A percentile compares a stretch with the other conserved stretches of the same genome.
These are phyloP conservation scores for Balakata baccata DNA, from an alignment of 345 rosid species.

Conservation along the genomic window DNA sequence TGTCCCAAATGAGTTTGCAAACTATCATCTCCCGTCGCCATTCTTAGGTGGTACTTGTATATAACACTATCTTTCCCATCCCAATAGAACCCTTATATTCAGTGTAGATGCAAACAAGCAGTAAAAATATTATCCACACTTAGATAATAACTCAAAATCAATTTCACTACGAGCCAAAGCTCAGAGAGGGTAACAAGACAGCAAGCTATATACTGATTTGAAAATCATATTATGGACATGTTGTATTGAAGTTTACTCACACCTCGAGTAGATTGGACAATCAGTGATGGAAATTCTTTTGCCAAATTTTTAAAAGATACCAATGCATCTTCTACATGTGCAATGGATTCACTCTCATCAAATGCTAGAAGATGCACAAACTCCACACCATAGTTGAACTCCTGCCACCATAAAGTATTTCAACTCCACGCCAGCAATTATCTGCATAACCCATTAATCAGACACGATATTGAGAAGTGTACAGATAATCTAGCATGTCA, in stretches of 20 bases:
- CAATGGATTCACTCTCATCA: conserved; percentile 44
- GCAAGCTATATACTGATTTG: conserved; percentile 5
- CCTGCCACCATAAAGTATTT: conserved; percentile 42
- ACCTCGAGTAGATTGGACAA: conserved; percentile 83
- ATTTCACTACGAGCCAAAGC: neutral
- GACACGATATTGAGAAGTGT: conserved; percentile 65
- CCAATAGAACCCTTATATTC: no score
- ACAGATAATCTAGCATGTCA: conserved; percentile 78
- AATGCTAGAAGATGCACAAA: conserved; percentile 68
- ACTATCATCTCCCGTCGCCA: neutral
- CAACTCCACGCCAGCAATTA: conserved; percentile 15
- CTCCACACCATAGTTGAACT: conserved; percentile 77
- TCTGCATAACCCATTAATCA: neutral
- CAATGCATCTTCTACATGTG: conserved; percentile 60
- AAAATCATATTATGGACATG: neutral
- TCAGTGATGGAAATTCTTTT: conserved; percentile 54
- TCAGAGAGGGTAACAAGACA: conserved; percentile 4
- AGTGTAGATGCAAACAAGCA: no score
- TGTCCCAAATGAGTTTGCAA: neutral
- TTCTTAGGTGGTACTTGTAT: no score
- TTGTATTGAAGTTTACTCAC: conserved; percentile 5
- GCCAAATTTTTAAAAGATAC: conserved; percentile 47
- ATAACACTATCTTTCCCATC: neutral
- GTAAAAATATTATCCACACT: no score
- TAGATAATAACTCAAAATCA: neutral